Base-by-base conservation (phyloP, 2,329 filamentous ascomycete genomes). In the Gyromitra esculenta region DNA sequence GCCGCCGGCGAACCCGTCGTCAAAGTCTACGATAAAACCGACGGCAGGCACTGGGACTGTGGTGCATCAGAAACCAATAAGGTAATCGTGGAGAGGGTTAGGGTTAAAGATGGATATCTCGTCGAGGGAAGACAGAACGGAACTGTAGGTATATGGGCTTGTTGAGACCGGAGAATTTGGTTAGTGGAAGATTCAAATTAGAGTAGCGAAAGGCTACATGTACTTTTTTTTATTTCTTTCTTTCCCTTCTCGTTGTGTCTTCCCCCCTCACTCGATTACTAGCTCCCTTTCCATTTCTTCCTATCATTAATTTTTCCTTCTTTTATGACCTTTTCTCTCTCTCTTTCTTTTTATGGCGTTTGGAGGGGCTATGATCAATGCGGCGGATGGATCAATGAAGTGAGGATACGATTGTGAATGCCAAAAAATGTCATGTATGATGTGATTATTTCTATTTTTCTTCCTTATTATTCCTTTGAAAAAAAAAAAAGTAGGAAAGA, bases 21-120 rank as follows among this genome's bases (percentile, higher is more conserved):
- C 81, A 99, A 99, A 85, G 92, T 99, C 76, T 99, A 98, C 85
- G 96, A 99, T 85, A 98, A 98, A 87, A 91, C 93, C 1, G 96
- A 99, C 82, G 94, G 94, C 52, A 87, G 93, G 77, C 96, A 98
- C 84, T 99, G 96, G 96, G 93, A 97, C 83, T 97, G 94, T 84
- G 96, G 96, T 68, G 91, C 93, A 1, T 88, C 89, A 73, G 89
- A 88, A 11, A 90, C 89, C 80, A 87, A 85, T 72, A 88, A 90
- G 5, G 88, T 90, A 13, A 87, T 91, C 73, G 91, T 99, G 21
- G 94, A 98, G 84, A 89, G 89, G 76, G 95, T 98, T 74, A 89
- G 94, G 79, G 91, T 98, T 82, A 93, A 93, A 84, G 96, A 99
- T 81, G 96, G 96, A 0, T 99, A 97, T 84, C 86, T 98, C 82